These are phyloP conservation scores for Wickerhamomyces sp. DNA, from an alignment of 1,139 yeast genomes.

Conservation along the genomic window DNA sequence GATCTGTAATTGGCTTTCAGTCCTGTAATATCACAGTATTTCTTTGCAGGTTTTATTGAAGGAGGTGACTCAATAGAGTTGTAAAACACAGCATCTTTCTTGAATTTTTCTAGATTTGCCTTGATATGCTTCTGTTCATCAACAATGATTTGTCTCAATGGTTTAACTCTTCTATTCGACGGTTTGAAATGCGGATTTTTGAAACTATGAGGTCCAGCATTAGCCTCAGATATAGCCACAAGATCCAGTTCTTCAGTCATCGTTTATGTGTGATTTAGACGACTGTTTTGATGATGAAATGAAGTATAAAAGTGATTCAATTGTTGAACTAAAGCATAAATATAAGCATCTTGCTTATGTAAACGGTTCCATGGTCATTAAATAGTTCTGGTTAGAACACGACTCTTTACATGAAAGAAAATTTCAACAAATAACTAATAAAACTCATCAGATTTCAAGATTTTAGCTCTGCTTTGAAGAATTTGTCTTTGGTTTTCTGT, in stretches of 20 bases:
- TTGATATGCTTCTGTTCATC: slow-evolving; percentile 71
- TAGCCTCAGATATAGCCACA: slow-evolving; percentile 18
- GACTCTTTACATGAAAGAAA: too few relatives aligned
- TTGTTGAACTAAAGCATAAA: too few relatives aligned
- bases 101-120: slow-evolving; percentile 29
- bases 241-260: slow-evolving; percentile 4
- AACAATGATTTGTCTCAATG: slow-evolving; percentile 65
- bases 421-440: too few relatives aligned
- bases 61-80: slow-evolving; percentile 82
- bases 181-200: slow-evolving; percentile 50
- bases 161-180: slow-evolving; percentile 64
- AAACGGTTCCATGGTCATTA: too few relatives aligned
- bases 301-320: too few relatives aligned
- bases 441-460: too few relatives aligned
- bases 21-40: slow-evolving; percentile 94
- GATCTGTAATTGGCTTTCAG: slow-evolving; percentile 72
- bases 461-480: too few relatives aligned
- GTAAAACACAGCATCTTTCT: slow-evolving; percentile 40
- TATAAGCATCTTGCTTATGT: too few relatives aligned
- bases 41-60: slow-evolving; percentile 71
- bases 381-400: too few relatives aligned
- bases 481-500: too few relatives aligned
- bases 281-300: background rate
- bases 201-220: slow-evolving; percentile 31
- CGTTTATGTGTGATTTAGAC: background rate